Evolutionary conservation across 2,329 filamentous ascomycete species (phyloP).

Genomic region (Eutypa lata): DNA sequence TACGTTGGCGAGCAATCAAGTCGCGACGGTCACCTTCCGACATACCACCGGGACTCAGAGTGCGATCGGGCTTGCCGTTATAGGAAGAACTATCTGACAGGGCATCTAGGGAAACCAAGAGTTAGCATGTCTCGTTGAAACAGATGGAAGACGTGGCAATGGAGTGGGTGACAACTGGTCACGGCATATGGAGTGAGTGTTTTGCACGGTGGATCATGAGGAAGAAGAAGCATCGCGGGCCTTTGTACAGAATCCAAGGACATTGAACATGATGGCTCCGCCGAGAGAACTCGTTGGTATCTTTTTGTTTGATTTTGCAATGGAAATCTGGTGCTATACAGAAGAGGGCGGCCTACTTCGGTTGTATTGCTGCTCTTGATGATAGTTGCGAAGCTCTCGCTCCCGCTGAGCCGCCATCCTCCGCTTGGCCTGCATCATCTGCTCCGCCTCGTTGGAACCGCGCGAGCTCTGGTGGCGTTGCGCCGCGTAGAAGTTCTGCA

Average conservation of each 20-base stretch:
- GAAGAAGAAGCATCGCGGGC: slow-evolving; percentile 25
- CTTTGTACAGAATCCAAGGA: slow-evolving; percentile 18
- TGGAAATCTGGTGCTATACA: slow-evolving; percentile 59
- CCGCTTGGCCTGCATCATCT: slow-evolving; percentile 98
- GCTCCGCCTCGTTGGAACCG: slow-evolving; percentile 86
- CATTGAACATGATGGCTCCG: slow-evolving; percentile 24
- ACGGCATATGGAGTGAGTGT: slow-evolving; percentile 17
- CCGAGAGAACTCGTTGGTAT: slow-evolving; percentile 33
- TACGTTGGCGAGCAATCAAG: slow-evolving; percentile 92
- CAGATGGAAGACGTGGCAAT: slow-evolving; percentile 12
- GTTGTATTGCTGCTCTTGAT: slow-evolving; percentile 99
- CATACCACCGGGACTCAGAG: slow-evolving; percentile 79
- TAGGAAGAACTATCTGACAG: slow-evolving; percentile 42
- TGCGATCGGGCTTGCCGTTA: slow-evolving; percentile 75
- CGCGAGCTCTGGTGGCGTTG: slow-evolving; percentile 87
- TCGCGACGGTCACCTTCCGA: slow-evolving; percentile 96
- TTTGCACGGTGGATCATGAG: slow-evolving; percentile 25
- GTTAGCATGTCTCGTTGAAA: slow-evolving; percentile 29
- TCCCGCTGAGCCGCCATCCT: slow-evolving; percentile 99
- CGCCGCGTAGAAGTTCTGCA: slow-evolving; percentile 90
- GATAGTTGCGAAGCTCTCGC: slow-evolving; percentile 98
- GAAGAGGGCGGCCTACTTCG: slow-evolving; percentile 88
- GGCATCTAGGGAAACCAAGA: slow-evolving; percentile 44
- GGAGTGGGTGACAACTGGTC: slow-evolving; percentile 15
- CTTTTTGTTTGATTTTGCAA: slow-evolving; percentile 31